Evolutionary conservation across 1,139 yeast species (phyloP).

Genomic region (Blastobotrys illinoisensis): DNA sequence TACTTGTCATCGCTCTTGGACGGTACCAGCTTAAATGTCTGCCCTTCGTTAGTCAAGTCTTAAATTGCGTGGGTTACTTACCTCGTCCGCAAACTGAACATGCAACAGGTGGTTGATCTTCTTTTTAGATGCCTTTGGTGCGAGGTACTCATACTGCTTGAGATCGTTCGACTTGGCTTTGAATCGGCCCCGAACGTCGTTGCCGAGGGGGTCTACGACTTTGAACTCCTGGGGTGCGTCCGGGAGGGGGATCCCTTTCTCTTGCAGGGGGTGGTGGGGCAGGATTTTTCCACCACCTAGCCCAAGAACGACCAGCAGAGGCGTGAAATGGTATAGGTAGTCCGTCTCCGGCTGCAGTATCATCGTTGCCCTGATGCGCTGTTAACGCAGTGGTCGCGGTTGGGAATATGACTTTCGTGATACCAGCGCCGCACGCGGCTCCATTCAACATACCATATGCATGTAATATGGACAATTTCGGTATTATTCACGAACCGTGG

Average conservation of each 20-base stretch:
- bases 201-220: conserved; percentile 15
- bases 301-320: conserved; percentile 27
- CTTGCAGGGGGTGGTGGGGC: conserved; percentile 18
- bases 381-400: neutral
- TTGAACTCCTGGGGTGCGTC: conserved; percentile 12
- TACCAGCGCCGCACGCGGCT: neutral
- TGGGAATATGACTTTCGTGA: neutral
- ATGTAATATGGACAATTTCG: too few relatives aligned
- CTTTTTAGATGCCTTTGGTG: conserved; percentile 16
- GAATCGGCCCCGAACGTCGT: conserved; percentile 16
- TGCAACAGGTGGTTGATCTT: conserved; percentile 21
- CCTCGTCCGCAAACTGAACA: conserved; percentile 20
- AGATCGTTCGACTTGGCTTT: conserved; percentile 17
- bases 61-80: conserved; percentile 5
- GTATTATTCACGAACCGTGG: too few relatives aligned
- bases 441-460: neutral
- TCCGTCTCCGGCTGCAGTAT: conserved; percentile 12
- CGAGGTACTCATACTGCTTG: conserved; percentile 19
- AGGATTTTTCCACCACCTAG: conserved; percentile 16
- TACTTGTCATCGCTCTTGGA: conserved; percentile 20
- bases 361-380: neutral
- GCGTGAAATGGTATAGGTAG: conserved; percentile 24
- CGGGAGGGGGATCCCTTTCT: conserved; percentile 20
- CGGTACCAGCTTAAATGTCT: conserved; percentile 7
- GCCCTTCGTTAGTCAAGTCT: conserved; percentile 31